These are phyloP conservation scores for Pythium coloratum DNA, from an alignment of 352 stramenopile genomes.

Conservation along the genomic window DNA sequence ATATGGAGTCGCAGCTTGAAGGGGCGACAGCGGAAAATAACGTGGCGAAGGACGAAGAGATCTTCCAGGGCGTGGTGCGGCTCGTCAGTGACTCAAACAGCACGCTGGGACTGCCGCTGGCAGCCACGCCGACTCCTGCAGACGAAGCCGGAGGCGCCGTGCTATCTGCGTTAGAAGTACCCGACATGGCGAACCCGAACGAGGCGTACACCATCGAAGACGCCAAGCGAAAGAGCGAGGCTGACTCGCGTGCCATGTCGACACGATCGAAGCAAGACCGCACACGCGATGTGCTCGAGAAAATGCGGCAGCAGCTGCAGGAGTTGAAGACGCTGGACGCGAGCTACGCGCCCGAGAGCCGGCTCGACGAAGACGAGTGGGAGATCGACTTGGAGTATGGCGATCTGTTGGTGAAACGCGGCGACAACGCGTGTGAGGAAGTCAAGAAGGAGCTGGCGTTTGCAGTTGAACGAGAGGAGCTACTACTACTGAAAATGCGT, in stretches of 20 bases:
- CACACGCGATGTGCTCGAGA: constrained; percentile 73
- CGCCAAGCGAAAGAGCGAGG: constrained; percentile 89
- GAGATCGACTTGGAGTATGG: constrained; percentile 89
- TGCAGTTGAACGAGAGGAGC: constrained; percentile 71
- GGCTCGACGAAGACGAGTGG: constrained; percentile 75
- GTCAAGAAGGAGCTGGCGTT: constrained; percentile 85
- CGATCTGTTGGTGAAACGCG: constrained; percentile 57
- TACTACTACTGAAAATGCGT: constrained; percentile 85
- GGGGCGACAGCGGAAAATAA: constrained; percentile 6
- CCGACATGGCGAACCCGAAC: constrained; percentile 68
- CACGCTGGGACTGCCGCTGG: constrained; percentile 34
- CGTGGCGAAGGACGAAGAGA: constrained; percentile 48
- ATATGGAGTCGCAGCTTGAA: constrained; percentile 54
- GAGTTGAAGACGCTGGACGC: constrained; percentile 62
- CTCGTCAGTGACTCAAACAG: constrained; percentile 41
- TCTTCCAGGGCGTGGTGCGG: constrained; percentile 51
- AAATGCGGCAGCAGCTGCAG: constrained; percentile 83
- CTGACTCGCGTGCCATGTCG: constrained; percentile 60
- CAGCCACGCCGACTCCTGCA: constrained; percentile 10
- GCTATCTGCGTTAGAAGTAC: constrained; percentile 41
- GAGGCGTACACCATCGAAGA: constrained; percentile 93
- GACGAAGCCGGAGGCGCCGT: constrained; percentile 25
- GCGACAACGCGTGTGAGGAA: constrained; percentile 86
- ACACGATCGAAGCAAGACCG: constrained; percentile 87
- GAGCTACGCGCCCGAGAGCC: constrained; percentile 49